These are phyloP conservation scores for Phytophthora constricta DNA, from an alignment of 352 stramenopile species.

Conservation along the genomic window DNA sequence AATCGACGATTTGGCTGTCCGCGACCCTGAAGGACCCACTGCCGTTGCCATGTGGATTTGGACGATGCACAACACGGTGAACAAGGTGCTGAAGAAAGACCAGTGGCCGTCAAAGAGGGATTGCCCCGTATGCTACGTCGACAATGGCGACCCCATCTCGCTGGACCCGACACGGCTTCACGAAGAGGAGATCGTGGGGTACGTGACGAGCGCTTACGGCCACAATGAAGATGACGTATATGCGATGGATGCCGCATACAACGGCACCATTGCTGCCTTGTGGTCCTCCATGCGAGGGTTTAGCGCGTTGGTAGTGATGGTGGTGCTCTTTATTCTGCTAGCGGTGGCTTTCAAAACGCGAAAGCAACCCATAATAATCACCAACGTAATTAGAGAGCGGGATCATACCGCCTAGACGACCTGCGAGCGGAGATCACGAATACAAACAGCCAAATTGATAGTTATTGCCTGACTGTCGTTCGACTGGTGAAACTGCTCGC, in stretches of 20 bases:
- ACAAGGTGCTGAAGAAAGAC: slow-evolving; percentile 71
- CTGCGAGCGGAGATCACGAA: no score
- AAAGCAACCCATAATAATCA: slow-evolving; percentile 20
- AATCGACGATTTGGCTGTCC: slow-evolving; percentile 48
- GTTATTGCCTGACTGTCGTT: no score
- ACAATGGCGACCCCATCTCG: slow-evolving; percentile 50
- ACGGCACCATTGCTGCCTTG: slow-evolving; percentile 45
- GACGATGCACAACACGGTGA: slow-evolving; percentile 87
- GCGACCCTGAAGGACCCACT: slow-evolving; percentile 45
- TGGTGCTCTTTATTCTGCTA: slow-evolving; percentile 38
- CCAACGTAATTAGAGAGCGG: slow-evolving; percentile 22
- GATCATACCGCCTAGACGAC: slow-evolving; percentile 29
- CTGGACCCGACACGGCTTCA: slow-evolving; percentile 54
- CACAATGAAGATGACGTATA: slow-evolving; percentile 59
- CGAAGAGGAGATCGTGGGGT: slow-evolving; percentile 63
- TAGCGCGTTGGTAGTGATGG: slow-evolving; percentile 38
- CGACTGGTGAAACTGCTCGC: no score
- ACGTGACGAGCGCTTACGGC: slow-evolving; percentile 58
- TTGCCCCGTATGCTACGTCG: slow-evolving; percentile 70
- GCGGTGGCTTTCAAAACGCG: slow-evolving; percentile 36
- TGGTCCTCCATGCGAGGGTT: slow-evolving; percentile 52
- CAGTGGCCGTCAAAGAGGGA: slow-evolving; percentile 65
- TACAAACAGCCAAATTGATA: background rate
- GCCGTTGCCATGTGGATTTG: slow-evolving; percentile 79
- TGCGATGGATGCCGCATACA: slow-evolving; percentile 52